These are phyloP conservation scores for Penicillium canariense DNA, from an alignment of 495 filamentous ascomycete genomes.

Conservation along the genomic window DNA sequence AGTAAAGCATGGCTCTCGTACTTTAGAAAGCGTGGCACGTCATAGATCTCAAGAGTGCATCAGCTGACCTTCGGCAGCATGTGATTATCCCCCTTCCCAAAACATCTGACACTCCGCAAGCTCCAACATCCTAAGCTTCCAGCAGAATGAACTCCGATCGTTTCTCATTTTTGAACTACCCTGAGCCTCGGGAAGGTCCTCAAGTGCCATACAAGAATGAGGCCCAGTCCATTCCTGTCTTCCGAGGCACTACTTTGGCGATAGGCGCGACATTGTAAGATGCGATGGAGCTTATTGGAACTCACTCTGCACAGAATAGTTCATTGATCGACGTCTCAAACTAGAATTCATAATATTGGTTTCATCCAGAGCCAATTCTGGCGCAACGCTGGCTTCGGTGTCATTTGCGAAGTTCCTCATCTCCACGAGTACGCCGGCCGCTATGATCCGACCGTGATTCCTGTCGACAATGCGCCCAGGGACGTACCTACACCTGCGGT, in stretches of 20 bases:
- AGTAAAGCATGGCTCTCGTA: not conserved
- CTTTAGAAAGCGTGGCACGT: not conserved
- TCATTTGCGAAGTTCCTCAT: slow-evolving; percentile 54
- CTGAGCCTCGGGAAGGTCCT: slow-evolving; percentile 43
- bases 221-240: slow-evolving; percentile 51
- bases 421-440: slow-evolving; percentile 61
- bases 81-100: slow-evolving; percentile 8
- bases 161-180: slow-evolving; percentile 41
- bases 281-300: not conserved
- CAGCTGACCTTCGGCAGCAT: slow-evolving; percentile 17
- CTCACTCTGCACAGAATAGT: not conserved
- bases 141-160: slow-evolving; percentile 25
- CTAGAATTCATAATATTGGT: slow-evolving; percentile 54
- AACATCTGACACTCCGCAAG: not conserved
- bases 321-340: not conserved
- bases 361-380: slow-evolving; percentile 63
- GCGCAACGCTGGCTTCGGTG: slow-evolving; percentile 70
- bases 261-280: slow-evolving; percentile 52
- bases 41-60: too few relatives aligned
- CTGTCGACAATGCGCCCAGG: slow-evolving; percentile 41
- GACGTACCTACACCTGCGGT: slow-evolving; percentile 29
- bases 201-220: slow-evolving; percentile 47
- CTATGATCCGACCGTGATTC: slow-evolving; percentile 85
- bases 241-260: slow-evolving; percentile 49
- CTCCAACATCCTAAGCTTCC: not conserved